Evolutionary conservation across 345 rosid species (phyloP), one percentile per base, ranked within the genome.

Genomic region (Rhodamnia argentea): DNA sequence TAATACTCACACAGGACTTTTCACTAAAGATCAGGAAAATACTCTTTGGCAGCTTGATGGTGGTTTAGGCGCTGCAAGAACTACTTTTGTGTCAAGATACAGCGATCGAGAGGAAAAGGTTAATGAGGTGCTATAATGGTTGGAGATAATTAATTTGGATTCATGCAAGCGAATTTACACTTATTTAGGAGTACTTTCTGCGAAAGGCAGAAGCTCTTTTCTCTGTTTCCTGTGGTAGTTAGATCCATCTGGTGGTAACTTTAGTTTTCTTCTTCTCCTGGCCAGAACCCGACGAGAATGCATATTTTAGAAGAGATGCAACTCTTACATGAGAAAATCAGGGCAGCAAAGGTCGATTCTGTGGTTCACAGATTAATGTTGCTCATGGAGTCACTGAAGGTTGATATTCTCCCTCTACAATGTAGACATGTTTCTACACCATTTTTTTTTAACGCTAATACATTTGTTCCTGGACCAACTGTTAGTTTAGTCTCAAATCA

Each of bases 301-400:
- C 84, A 58, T 82, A 82, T 89, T n/a, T 59, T 89, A 86, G 87
- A 82, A 51, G 86, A 90, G 86, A 86, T 93, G 87, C 89, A 83
- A 85, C 82, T 82, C 81, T 74, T 95, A 59, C 90, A 90, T 47
- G 93, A 90, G 87, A 90, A 89, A 87, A 84, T 92, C 54, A 75
- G 85, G 8, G 84, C 62, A 52, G 83, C 90, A 70, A 89, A 86
- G 29, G 92, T 87, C 50, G 88, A 89, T 90, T 81, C 85, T 55
- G 86, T 86, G 55, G 91, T 92, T 52, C 89, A 87, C 86, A 92
- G 88, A 78, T 78, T 96, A 86, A 37, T 91, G 59, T 90, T 92
- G 60, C 90, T 91, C 82, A 83, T 92, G 87, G 57, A 87, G 86
- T 89, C 91, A 40, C 51, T 91, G 9, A 91, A 93, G 96, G 99